phyloP scores from a whole-genome alignment of 768 basidiomycete species.

The Crassisporium funariophilum region DNA sequence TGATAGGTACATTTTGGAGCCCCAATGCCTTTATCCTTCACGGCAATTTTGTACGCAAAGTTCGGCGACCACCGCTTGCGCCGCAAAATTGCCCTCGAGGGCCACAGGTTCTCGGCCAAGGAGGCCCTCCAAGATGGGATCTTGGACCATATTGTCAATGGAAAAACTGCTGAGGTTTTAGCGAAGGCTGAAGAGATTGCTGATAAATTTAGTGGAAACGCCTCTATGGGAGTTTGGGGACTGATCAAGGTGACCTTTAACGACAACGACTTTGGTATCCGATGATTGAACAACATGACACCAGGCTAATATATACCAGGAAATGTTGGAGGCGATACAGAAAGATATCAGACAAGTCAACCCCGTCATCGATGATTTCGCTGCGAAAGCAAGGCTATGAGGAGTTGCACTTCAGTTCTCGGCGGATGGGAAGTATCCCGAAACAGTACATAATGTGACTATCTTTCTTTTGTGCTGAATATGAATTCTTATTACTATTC shows the following conservation, averaged over 20 bases:
- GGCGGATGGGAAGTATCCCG: no score
- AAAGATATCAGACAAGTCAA: conserved; percentile 38
- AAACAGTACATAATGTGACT: no score
- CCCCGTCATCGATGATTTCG: conserved; percentile 47
- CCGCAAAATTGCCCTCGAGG: conserved; percentile 79
- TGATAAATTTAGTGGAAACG: conserved; percentile 48
- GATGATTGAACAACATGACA: conserved; percentile 8
- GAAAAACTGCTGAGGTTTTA: conserved; percentile 60
- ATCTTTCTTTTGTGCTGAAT: no score
- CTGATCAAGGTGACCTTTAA: conserved; percentile 61
- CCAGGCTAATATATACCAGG: conserved; percentile 58
- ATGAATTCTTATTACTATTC: no score
- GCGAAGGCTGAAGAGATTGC: conserved; percentile 67
- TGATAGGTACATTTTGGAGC: conserved; percentile 87
- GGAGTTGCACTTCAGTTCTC: background rate
- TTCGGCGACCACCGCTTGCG: conserved; percentile 57
- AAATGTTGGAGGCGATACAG: conserved; percentile 47
- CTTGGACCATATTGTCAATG: conserved; percentile 68
- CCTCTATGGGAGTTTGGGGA: conserved; percentile 69
- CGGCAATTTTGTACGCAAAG: conserved; percentile 64
- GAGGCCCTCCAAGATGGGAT: conserved; percentile 71
- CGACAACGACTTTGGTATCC: background rate
- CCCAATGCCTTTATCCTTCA: conserved; percentile 72
- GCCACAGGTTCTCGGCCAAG: conserved; percentile 71
- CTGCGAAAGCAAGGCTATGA: conserved; percentile 49